These are phyloP conservation scores for Nemania abortiva DNA, from an alignment of 2,329 filamentous ascomycete species.

Conservation along the genomic window DNA sequence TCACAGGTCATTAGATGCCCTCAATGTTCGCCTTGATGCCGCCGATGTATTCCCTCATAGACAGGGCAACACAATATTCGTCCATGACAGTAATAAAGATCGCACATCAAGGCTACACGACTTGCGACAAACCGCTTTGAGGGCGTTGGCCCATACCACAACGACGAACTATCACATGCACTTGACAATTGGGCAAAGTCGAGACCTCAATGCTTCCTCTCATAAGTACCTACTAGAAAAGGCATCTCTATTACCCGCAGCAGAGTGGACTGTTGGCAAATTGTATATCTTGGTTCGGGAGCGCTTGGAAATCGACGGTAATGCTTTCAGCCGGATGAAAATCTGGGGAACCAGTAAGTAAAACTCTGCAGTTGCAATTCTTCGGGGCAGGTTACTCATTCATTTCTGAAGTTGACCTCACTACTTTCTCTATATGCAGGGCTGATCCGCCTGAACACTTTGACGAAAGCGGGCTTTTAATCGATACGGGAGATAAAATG, in stretches of 20 bases:
- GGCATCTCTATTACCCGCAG: constrained; percentile 58
- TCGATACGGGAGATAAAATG: neutral
- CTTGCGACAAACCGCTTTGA: constrained; percentile 54
- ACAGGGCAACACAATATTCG: constrained; percentile 63
- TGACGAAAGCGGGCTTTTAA: constrained; percentile 30
- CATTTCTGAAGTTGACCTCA: constrained; percentile 52
- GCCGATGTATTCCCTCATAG: constrained; percentile 63
- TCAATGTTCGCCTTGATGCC: constrained; percentile 54
- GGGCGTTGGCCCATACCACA: constrained; percentile 52
- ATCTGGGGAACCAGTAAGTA: constrained; percentile 61
- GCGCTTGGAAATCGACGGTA: constrained; percentile 48
- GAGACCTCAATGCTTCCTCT: constrained; percentile 58
- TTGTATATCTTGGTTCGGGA: constrained; percentile 68
- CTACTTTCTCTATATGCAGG: constrained; percentile 38
- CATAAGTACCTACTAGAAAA: constrained; percentile 67
- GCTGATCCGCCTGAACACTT: constrained; percentile 33
- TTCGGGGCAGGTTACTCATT: constrained; percentile 6
- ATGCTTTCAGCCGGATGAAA: constrained; percentile 63
- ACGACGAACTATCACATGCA: constrained; percentile 59
- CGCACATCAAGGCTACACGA: constrained; percentile 45
- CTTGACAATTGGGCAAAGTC: constrained; percentile 71
- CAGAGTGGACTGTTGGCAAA: constrained; percentile 62
- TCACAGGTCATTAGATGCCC: constrained; percentile 28
- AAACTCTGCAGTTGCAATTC: neutral
- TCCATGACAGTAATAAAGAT: constrained; percentile 51